Conservation (phyloP, 1,139 yeast species). For the Nadsonia starkeyi-henricii region DNA sequence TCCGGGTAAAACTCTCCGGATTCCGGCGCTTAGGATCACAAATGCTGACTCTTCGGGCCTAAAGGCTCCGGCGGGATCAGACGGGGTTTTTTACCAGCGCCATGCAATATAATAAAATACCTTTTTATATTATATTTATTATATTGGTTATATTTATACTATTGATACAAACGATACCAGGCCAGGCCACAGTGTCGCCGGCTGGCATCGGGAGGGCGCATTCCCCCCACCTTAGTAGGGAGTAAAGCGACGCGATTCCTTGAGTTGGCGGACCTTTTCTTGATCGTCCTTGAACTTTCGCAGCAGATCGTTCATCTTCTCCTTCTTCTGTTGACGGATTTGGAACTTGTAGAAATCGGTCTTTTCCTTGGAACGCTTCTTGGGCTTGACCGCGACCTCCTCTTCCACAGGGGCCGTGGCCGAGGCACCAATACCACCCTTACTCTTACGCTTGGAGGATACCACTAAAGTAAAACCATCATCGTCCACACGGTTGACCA, state of each 20-base stretch:
- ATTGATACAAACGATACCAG: no score
- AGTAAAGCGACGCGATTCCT: slow-evolving; percentile 65
- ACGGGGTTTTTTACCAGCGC: no score
- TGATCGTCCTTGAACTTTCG: slow-evolving; percentile 82
- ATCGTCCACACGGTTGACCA: slow-evolving; percentile 52
- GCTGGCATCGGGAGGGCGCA: no score
- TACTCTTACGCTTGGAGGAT: slow-evolving; percentile 68
- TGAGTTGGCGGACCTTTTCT: slow-evolving; percentile 64
- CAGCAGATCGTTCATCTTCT: slow-evolving; percentile 78
- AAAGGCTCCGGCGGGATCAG: no score
- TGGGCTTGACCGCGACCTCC: slow-evolving; percentile 28
- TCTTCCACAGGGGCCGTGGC: slow-evolving; percentile 27
- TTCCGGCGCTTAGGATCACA: no score
- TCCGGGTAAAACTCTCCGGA: no score
- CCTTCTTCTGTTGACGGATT: slow-evolving; percentile 82
- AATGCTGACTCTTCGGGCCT: no score
- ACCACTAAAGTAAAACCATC: slow-evolving; percentile 91
- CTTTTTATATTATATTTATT: no score
- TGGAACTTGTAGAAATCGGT: slow-evolving; percentile 93
- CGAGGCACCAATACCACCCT: slow-evolving; percentile 21
- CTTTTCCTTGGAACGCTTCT: slow-evolving; percentile 61
- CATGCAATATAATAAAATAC: no score
- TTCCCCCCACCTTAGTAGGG: slow-evolving; percentile 44
- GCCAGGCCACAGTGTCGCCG: no score
- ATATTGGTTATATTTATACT: no score